Base-by-base conservation (phyloP, 2,329 filamentous ascomycete species). In the Periconia sp. region DNA sequence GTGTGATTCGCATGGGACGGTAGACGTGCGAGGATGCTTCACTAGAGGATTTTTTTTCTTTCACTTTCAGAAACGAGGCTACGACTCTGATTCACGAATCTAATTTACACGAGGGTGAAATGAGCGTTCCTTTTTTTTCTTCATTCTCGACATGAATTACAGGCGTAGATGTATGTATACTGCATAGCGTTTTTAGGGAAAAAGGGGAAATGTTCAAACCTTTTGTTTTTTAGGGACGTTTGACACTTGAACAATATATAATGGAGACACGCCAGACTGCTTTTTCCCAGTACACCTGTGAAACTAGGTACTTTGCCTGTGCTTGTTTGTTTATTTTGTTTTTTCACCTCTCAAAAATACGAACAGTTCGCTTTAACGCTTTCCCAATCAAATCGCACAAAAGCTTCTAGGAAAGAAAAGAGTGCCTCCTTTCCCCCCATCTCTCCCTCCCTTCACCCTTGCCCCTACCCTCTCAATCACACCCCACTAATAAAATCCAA, bases 1-100 rank as follows among this genome's bases (percentile, higher is more conserved):
- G 94, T 69, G 92, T 97, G 14, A 97, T 97, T 66, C 86, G 90
- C 42, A 81, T 93, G 62, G 89, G 90, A 45, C 75, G 81, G 72
- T 82, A 58, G 57, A 41, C 15, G 14, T 20, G 17, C 9, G 42
- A 31, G 18, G n/a, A n/a, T n/a, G n/a, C n/a, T n/a, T n/a, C n/a
- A n/a, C n/a, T n/a, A n/a, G n/a, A n/a, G n/a, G n/a, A n/a, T n/a
- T n/a, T n/a, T n/a, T 41, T 42, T 17, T 11, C 23, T 27, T 27
- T n/a, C 19, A 23, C n/a, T 19, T 19, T n/a, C 44, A 23, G 27
- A 33, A 14, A 35, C 17, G 18, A 27, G 20, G 42, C 15, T 23
- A 11, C 20, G 10, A 23, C 19, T 44, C 3, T 31, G 20, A 45
- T 17, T 13, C 42, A 44, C 42, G 43, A n/a, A 15, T 10, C 11